These are phyloP conservation scores for Capronia epimyces DNA, from an alignment of 2,329 filamentous ascomycete genomes.

Conservation along the genomic window DNA sequence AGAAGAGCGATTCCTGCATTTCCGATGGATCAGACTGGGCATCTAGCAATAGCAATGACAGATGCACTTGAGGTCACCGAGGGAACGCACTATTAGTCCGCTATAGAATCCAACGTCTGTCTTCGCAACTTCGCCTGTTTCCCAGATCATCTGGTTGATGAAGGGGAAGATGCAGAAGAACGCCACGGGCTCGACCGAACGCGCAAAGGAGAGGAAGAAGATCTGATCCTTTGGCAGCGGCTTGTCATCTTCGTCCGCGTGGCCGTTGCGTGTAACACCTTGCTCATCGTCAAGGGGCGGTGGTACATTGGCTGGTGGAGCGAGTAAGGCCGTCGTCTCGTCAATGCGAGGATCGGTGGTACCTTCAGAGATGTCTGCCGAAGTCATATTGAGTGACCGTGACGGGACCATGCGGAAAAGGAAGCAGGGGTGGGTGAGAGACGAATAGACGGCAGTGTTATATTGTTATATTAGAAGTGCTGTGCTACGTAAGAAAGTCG, in stretches of 20 bases:
- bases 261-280: not conserved
- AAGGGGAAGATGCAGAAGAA: conserved; percentile 81
- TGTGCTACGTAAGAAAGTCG: no score
- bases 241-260: conserved; percentile 17
- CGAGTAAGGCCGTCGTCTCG: conserved; percentile 23
- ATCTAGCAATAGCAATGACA: not conserved
- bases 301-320: conserved; percentile 1
- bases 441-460: no score
- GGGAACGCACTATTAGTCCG: conserved; percentile 58
- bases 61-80: not conserved
- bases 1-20: conserved; percentile 57
- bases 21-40: not conserved
- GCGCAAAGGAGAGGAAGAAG: conserved; percentile 65
- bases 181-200: conserved; percentile 69
- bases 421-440: no score
- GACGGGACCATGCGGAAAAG: not conserved
- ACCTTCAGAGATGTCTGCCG: conserved; percentile 10
- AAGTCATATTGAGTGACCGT: conserved; percentile 6
- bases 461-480: no score
- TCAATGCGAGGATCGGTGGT: conserved; percentile 12
- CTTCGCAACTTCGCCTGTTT: conserved; percentile 56
- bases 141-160: conserved; percentile 69
- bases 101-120: conserved; percentile 74
- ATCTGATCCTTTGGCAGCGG: conserved; percentile 62
- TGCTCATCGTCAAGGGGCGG: conserved; percentile 1